phyloP scores from a whole-genome alignment of 768 basidiomycete species.

The Suillus tomentosus region DNA sequence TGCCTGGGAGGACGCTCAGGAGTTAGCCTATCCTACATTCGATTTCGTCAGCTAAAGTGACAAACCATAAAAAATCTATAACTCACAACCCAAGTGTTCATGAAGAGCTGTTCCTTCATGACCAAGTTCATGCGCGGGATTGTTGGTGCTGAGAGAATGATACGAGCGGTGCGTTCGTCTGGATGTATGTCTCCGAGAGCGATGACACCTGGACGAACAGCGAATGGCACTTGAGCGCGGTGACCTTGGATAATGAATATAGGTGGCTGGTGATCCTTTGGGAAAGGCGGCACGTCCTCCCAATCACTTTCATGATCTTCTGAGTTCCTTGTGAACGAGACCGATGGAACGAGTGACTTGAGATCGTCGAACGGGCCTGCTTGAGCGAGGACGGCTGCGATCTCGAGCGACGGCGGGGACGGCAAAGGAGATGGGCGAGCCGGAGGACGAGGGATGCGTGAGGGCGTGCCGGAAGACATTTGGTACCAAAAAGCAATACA shows the following conservation, averaged over 20 bases:
- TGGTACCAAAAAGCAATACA: not conserved
- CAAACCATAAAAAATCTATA: not conserved
- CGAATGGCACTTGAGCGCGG: slow-evolving; percentile 27
- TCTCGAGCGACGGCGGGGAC: slow-evolving; percentile 25
- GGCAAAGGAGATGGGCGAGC: slow-evolving; percentile 17
- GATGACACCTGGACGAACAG: slow-evolving; percentile 22
- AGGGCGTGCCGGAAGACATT: not conserved
- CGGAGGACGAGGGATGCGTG: slow-evolving; percentile 18
- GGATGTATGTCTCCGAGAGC: slow-evolving; percentile 21
- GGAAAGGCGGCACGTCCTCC: slow-evolving; percentile 35
- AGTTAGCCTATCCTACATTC: slow-evolving; percentile 23
- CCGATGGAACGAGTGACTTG: not conserved
- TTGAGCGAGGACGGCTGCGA: slow-evolving; percentile 23
- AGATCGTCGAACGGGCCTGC: slow-evolving; percentile 8
- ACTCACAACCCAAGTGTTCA: slow-evolving; percentile 39
- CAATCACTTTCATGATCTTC: slow-evolving; percentile 18
- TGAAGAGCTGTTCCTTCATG: slow-evolving; percentile 36
- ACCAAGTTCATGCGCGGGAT: slow-evolving; percentile 38
- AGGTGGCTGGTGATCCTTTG: slow-evolving; percentile 26
- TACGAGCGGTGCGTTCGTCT: slow-evolving; percentile 20
- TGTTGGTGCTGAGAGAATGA: slow-evolving; percentile 34
- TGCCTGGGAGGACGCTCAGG: slow-evolving; percentile 28
- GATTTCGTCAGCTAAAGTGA: slow-evolving; percentile 14
- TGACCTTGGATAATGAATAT: slow-evolving; percentile 30
- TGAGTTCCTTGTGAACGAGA: not conserved